Percentiles rank a stretch among this genome's conserved stretches.
Conservation (phyloP, 2,329 filamentous ascomycete genomes). For the Stemphylium lycopersici region DNA sequence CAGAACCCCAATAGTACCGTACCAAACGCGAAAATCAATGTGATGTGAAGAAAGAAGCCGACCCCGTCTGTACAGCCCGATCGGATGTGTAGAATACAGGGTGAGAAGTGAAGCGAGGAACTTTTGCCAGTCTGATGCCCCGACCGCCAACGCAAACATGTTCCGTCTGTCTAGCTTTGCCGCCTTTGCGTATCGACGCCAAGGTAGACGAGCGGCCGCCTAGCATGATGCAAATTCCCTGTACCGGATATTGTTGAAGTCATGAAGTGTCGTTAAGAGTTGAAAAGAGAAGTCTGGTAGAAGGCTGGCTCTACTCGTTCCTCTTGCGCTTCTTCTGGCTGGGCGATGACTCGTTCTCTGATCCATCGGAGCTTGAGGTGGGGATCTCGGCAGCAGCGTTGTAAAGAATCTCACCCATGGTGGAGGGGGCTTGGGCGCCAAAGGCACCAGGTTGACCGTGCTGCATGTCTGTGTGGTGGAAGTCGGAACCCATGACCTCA, state of each 20-base stretch:
- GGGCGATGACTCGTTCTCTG: conserved; percentile 47
- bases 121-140: conserved; percentile 31
- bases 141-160: conserved; percentile 32
- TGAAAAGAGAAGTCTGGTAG: conserved; percentile 28
- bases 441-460: conserved; percentile 33
- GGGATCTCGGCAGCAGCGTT: conserved; percentile 47
- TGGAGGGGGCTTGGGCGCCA: conserved; percentile 45
- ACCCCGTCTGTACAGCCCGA: conserved; percentile 26
- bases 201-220: conserved; percentile 36
- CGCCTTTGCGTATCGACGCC: conserved; percentile 42
- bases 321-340: conserved; percentile 72
- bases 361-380: conserved; percentile 45
- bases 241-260: conserved; percentile 36
- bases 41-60: conserved; percentile 28
- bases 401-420: conserved; percentile 49
- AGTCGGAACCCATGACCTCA: conserved; percentile 76
- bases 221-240: conserved; percentile 36
- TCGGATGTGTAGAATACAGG: conserved; percentile 35
- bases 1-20: conserved; percentile 31
- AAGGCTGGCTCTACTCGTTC: conserved; percentile 58
- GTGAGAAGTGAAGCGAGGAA: conserved; percentile 30
- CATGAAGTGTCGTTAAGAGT: conserved; percentile 45
- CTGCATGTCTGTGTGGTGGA: conserved; percentile 55
- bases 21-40: conserved; percentile 28
- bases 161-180: conserved; percentile 42